These are phyloP conservation scores for Ophiostoma fasciatum DNA, from an alignment of 2,329 filamentous ascomycete genomes.

Conservation along the genomic window DNA sequence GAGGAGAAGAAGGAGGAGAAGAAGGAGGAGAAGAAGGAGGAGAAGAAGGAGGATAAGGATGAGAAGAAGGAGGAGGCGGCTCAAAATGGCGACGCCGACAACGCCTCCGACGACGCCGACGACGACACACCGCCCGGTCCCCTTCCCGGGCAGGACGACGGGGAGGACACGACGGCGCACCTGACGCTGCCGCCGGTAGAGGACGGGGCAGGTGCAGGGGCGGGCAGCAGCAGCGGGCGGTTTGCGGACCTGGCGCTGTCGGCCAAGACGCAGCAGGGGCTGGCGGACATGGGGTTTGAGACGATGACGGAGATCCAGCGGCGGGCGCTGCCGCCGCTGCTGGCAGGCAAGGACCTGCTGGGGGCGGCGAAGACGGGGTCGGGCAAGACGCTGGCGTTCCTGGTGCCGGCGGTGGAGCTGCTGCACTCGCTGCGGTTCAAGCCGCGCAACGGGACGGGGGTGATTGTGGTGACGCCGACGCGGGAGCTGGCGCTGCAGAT, in stretches of 20 bases:
- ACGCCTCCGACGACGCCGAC: slow-evolving; percentile 12
- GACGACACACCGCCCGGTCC: slow-evolving; percentile 16
- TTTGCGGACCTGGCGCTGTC: slow-evolving; percentile 77
- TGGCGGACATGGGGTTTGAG: slow-evolving; percentile 81
- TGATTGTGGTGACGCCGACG: slow-evolving; percentile 84
- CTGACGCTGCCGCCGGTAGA: slow-evolving; percentile 41
- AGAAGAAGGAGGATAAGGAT: slow-evolving; percentile 12
- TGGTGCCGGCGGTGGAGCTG: slow-evolving; percentile 92
- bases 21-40: slow-evolving; percentile 9
- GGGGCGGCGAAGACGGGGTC: slow-evolving; percentile 85
- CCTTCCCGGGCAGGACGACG: slow-evolving; percentile 15
- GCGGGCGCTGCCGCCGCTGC: slow-evolving; percentile 69
- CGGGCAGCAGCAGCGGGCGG: too few relatives aligned
- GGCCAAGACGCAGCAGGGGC: slow-evolving; percentile 76
- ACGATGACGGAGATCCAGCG: slow-evolving; percentile 94
- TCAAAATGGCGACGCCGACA: slow-evolving; percentile 7
- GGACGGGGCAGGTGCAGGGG: slow-evolving; percentile 31
- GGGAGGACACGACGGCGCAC: slow-evolving; percentile 23
- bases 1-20: neutral
- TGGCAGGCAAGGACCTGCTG: slow-evolving; percentile 79
- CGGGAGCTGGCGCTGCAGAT: slow-evolving; percentile 91
- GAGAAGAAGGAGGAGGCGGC: slow-evolving; percentile 6
- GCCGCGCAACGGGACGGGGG: slow-evolving; percentile 83
- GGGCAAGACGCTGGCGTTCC: slow-evolving; percentile 88
- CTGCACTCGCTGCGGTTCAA: slow-evolving; percentile 83